A percentile compares a stretch with the other conserved stretches of the same genome.
phyloP scores from a whole-genome alignment of 2,329 filamentous ascomycete species.

The Neofusicoccum sp. region DNA sequence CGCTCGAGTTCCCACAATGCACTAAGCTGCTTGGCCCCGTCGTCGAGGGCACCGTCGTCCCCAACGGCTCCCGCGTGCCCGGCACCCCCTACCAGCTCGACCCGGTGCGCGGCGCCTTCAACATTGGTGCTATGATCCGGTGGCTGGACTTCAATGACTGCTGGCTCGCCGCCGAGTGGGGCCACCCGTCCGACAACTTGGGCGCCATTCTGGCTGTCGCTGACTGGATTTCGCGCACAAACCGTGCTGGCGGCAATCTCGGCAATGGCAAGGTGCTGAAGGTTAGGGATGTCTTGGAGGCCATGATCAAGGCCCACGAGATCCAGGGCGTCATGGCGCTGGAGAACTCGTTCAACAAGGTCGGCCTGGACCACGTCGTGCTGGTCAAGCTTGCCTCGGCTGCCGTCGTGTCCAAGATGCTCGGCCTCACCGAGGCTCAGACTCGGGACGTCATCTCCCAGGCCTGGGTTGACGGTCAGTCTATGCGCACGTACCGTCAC shows the following conservation, averaged over 20 bases:
- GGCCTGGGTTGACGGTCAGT: slow-evolving; percentile 96
- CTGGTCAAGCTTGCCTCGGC: slow-evolving; percentile 96
- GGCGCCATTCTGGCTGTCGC: slow-evolving; percentile 95
- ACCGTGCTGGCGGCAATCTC: slow-evolving; percentile 75
- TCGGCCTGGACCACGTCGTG: slow-evolving; percentile 95
- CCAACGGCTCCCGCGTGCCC: slow-evolving; percentile 86
- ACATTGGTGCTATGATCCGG: slow-evolving; percentile 97
- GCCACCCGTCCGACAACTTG: slow-evolving; percentile 96
- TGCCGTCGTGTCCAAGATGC: slow-evolving; percentile 91
- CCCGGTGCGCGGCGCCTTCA: slow-evolving; percentile 94
- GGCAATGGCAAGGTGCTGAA: slow-evolving; percentile 77
- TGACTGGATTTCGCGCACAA: slow-evolving; percentile 96
- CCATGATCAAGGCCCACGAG: slow-evolving; percentile 98
- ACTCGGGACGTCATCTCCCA: slow-evolving; percentile 95
- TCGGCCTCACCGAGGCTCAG: slow-evolving; percentile 84
- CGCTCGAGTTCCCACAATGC: slow-evolving; percentile 93
- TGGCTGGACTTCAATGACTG: slow-evolving; percentile 99
- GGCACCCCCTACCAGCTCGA: slow-evolving; percentile 94
- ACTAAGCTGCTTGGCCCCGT: slow-evolving; percentile 89
- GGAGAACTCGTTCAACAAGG: slow-evolving; percentile 98
- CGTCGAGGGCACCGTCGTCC: slow-evolving; percentile 85
- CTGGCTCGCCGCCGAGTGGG: slow-evolving; percentile 98
- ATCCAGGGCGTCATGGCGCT: slow-evolving; percentile 96
- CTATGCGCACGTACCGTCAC: slow-evolving; percentile 94
- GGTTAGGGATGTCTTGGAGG: slow-evolving; percentile 87